Conservation (phyloP, 1,139 yeast species). For the Pneumocystis carinii region DNA sequence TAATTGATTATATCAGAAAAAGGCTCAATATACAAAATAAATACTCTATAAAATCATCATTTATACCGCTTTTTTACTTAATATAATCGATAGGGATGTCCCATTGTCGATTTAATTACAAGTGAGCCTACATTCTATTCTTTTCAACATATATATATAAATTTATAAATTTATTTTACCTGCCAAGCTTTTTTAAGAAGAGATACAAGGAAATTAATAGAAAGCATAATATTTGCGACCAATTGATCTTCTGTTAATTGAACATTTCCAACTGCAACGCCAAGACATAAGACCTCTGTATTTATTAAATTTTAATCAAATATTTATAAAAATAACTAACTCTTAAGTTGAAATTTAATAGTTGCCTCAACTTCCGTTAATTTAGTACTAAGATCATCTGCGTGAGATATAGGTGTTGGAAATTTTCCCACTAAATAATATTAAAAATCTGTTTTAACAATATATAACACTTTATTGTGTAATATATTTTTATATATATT, state of each 20-base stretch:
- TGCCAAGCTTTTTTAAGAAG: conserved; percentile 74
- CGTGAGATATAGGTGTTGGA: conserved; percentile 99
- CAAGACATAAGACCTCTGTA: conserved; percentile 56
- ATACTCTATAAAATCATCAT: neutral
- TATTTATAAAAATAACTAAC: conserved; percentile 34
- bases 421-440: conserved; percentile 75
- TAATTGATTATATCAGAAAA: too few species aligned
- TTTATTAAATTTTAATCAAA: conserved; percentile 31
- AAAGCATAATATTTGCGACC: conserved; percentile 97
- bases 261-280: conserved; percentile 96
- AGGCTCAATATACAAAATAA: neutral
- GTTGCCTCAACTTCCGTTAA: conserved; percentile 97
- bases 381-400: conserved; percentile 93
- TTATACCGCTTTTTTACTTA: conserved; percentile 29
- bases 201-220: conserved; percentile 98
- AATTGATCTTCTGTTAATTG: conserved; percentile 95
- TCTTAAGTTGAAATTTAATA: conserved; percentile 99
- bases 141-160: conserved; percentile 26
- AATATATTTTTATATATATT: too few species aligned
- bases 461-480: neutral
- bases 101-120: conserved; percentile 99
- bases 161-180: neutral
- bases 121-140: conserved; percentile 99
- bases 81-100: conserved; percentile 99
- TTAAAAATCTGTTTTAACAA: neutral